These are phyloP conservation scores for Globisporangium mamillatum DNA, from an alignment of 352 stramenopile species.

Conservation along the genomic window DNA sequence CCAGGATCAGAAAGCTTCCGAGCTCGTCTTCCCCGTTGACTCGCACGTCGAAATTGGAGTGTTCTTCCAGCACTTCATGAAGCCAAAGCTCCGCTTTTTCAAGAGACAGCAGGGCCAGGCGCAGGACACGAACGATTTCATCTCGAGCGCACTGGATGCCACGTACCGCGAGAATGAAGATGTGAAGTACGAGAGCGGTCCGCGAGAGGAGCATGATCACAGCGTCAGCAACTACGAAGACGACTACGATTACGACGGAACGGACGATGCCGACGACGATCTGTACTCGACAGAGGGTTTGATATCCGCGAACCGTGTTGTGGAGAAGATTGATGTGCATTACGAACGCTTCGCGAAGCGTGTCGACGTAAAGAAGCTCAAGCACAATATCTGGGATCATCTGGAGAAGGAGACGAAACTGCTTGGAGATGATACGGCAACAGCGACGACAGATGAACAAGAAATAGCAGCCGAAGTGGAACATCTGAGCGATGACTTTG, in stretches of 20 bases:
- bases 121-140: conserved; percentile 9
- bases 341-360: conserved; percentile 95
- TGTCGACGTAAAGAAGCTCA: conserved; percentile 97
- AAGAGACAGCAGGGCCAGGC: conserved; percentile 24
- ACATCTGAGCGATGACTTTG: conserved; percentile 18
- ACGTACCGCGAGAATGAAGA: conserved; percentile 23
- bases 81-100: conserved; percentile 68
- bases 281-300: conserved; percentile 57
- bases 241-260: conserved; percentile 37
- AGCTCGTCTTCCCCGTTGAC: conserved; percentile 77
- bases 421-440: conserved; percentile 13
- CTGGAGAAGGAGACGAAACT: conserved; percentile 47
- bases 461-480: conserved; percentile 13
- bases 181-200: conserved; percentile 1
- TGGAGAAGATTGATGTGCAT: conserved; percentile 93
- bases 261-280: conserved; percentile 23
- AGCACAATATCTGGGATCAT: conserved; percentile 93
- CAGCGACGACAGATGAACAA: not conserved
- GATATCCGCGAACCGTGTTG: conserved; percentile 87
- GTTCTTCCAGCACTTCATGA: conserved; percentile 81
- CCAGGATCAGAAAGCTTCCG: conserved; percentile 47
- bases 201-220: not conserved
- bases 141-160: conserved; percentile 21
- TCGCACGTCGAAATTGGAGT: conserved; percentile 62
- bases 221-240: conserved; percentile 19